Evolutionary conservation across 352 stramenopile genomes (phyloP), one percentile per base, ranked within the genome.

Genomic region (Globisporangium alternatum): DNA sequence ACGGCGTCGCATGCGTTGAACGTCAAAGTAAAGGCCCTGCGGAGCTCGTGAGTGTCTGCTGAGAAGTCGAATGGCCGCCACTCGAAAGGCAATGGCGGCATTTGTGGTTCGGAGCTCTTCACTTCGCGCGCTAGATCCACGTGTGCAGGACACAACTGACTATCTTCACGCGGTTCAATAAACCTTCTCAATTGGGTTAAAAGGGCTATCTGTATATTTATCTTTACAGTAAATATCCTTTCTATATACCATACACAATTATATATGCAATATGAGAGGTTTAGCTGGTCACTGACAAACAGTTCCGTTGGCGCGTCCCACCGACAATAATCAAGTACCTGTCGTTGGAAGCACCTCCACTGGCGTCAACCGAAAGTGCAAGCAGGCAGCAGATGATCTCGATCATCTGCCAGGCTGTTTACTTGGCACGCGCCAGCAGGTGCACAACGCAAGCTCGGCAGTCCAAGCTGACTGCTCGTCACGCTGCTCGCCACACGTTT

Each of bases 271-370:
- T 39, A 56, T 56, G 8, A 3, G 25, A 56, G 49, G 25, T 9
- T 10, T 25, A 35, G 12, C 49, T 17, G 49, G 49, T 56, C 49
- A 56, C 8, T 56, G 49, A 56, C 49, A 35, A 56, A 9, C 49
- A 56, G 22, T 25, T 56, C 22, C 30, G 49, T 12, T 25, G 49
- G 35, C 35, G 25, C 5, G 9, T 41, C 17, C 35, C 9, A 4
- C 12, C 35, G 5, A 0, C 47, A 47, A 4, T 6, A 21, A 13
- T n/a, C 41, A 47, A 47, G 41, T 21, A 15, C 13, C 15, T 47
- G 41, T 47, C 41, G 15, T 15, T 47, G 3, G 2, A 47, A 47
- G 41, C 7, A n/a, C 41, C 15, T 21, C 17, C n/a, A 15, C 15
- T 21, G 41, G 4, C 15, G 15, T 21, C 15, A n/a, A 47, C 10